Evolutionary conservation across 805 yeast species (phyloP), one percentile per base, ranked within the genome.

Genomic region (Metschnikowia kofuensis): DNA sequence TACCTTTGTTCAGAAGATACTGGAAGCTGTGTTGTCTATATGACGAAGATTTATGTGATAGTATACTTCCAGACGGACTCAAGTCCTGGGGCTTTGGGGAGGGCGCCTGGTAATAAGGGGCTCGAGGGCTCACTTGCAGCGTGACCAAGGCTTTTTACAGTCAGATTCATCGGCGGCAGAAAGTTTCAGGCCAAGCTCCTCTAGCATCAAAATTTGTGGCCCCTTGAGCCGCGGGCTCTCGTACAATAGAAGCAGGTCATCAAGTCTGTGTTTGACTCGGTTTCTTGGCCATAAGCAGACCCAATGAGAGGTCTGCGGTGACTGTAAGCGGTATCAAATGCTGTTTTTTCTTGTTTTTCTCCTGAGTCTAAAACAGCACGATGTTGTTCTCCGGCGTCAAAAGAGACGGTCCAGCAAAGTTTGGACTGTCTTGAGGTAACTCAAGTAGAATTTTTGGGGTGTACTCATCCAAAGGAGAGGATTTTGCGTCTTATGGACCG

Each of bases 201-300:
- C n/a, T n/a, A n/a, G n/a, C n/a, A n/a, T n/a, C n/a, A n/a, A n/a
- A n/a, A n/a, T n/a, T 54, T 67, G 65, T 1, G 77, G 77, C 1
- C 77, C 77, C 62, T 62, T 70, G 2, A 71, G 76, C 38, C 63
- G 63, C 14, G 74, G 71, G 35, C 69, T 65, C 5, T 66, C 71
- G 44, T 50, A 53, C 16, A 65, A 62, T 35, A 54, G 39, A 35
- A 57, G 55, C 27, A 69, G 53, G 16, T 61, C 67, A 16, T 63
- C 64, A 35, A 41, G 13, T 36, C 44, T 28, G 31, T 32, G 21
- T 28, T n/a, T 6, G 40, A 37, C 34, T 42, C 47, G 15, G 35
- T 12, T 12, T 38, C 47, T 21, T 29, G 41, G 3, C 35, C 30
- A 12, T 34, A 16, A 15, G 6, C 28, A 10, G 44, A 38, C 10